These are phyloP conservation scores for Corynascus novoguineensis DNA, from an alignment of 495 filamentous ascomycete genomes.

Conservation along the genomic window DNA sequence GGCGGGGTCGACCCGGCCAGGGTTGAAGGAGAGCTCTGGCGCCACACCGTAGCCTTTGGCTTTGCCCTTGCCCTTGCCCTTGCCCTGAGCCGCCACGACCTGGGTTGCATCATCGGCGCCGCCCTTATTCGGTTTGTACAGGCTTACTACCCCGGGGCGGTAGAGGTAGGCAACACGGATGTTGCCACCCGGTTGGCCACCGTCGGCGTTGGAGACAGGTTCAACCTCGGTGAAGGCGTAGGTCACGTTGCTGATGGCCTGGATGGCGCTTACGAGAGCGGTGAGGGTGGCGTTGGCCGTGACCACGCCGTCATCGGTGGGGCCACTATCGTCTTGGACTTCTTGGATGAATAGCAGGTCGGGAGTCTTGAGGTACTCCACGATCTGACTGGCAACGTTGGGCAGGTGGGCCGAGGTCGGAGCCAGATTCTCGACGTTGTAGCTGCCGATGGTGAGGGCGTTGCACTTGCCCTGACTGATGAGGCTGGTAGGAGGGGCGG, in stretches of 20 bases:
- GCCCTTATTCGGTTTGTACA: constrained; percentile 46
- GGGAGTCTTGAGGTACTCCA: constrained; percentile 47
- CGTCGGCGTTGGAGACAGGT: constrained; percentile 46
- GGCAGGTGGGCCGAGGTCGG: constrained; percentile 43
- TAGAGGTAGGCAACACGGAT: constrained; percentile 60
- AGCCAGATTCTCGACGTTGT: constrained; percentile 58
- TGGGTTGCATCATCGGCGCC: constrained; percentile 38
- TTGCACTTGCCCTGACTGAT: constrained; percentile 41
- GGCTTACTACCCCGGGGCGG: constrained; percentile 43
- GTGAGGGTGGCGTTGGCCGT: constrained; percentile 43
- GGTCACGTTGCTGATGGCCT: constrained; percentile 28
- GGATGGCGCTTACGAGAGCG: constrained; percentile 41
- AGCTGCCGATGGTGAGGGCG: constrained; percentile 50
- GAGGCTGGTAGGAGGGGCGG: constrained; percentile 41
- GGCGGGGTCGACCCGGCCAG: constrained; percentile 52
- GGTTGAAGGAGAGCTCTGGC: constrained; percentile 49
- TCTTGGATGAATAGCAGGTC: constrained; percentile 56
- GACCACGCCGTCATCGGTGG: constrained; percentile 46
- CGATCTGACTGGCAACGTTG: constrained; percentile 50
- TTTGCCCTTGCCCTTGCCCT: constrained; percentile 11
- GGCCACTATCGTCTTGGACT: constrained; percentile 54
- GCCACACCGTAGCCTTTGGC: not conserved
- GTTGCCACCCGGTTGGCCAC: constrained; percentile 58
- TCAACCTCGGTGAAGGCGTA: constrained; percentile 48
- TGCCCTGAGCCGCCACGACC: constrained; percentile 34